Base-by-base conservation (phyloP, 371 early-diverging fungal genomes). In the Entomophthora muscae region DNA sequence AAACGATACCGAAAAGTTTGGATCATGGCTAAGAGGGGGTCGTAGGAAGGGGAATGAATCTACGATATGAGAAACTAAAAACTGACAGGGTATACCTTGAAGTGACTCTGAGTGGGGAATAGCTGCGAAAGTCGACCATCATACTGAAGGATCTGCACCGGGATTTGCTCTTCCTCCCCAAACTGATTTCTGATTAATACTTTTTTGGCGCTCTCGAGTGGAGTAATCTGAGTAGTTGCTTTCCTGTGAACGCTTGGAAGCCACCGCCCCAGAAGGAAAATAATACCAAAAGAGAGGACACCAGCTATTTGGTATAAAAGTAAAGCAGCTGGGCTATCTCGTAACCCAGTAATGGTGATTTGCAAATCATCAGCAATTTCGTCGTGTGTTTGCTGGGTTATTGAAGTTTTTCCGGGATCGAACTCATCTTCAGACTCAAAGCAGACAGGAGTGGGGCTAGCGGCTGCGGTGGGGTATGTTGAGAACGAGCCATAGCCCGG, bases 211-310 rank as follows among this genome's bases (percentile, higher is more conserved):
- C 78, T 73, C 53, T 74, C 74, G 56, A 94, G 72, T 7, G 74
- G 70, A 33, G 78, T 84, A 3, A 66, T 70, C 2, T 61, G 57
- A 27, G 85, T 86, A 0, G 82, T 81, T 74, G 83, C 82, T 21
- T 70, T 64, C 32, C 91, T 71, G 74, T 84, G 85, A 72, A 84
- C 75, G 28, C 68, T 69, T 24, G 93, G 90, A 63, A 91, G 72
- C 95, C 95, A 95, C 51, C 91, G 81, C 64, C 82, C 84, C 1
- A 90, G 53, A 12, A 95, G 73, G 68, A 82, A 86, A 1, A 85
- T 66, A 17, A 88, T 51, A 1, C 95, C 95, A 1, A 75, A 70
- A 0, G 89, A 78, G 32, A 85, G 58, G 42, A 89, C n/a, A 29
- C 83, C 85, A 3, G 75, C 64, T 1, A 85, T 1, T 55, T 78